Evolutionary conservation across 192 early-diverging fungal species (phyloP).

Genomic region (Umbelopsis ramanniana): DNA sequence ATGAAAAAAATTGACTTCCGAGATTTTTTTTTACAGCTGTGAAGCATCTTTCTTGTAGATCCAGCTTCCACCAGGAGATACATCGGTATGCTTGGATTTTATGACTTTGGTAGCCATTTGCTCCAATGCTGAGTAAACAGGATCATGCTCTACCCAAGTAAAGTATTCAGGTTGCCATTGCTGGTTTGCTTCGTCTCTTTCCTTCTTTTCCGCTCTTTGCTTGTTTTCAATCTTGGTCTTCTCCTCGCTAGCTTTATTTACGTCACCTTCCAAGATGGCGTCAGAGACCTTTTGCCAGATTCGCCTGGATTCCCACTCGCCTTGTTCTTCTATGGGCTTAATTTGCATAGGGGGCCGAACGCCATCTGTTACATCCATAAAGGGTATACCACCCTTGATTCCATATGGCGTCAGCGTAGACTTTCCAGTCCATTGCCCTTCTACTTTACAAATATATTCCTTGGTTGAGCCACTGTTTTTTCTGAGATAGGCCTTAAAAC

Average conservation of each 20-base stretch:
- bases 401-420: slow-evolving; percentile 61
- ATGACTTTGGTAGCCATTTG: slow-evolving; percentile 31
- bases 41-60: slow-evolving; percentile 1
- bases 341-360: slow-evolving; percentile 60
- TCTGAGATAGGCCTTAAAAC: slow-evolving; percentile 62
- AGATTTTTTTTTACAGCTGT: not conserved
- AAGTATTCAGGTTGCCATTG: slow-evolving; percentile 36
- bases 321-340: slow-evolving; percentile 58
- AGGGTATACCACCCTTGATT: slow-evolving; percentile 50
- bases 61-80: not conserved
- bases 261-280: slow-evolving; percentile 67
- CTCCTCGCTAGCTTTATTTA: slow-evolving; percentile 61
- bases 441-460: slow-evolving; percentile 42
- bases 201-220: slow-evolving; percentile 60
- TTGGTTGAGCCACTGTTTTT: slow-evolving; percentile 34
- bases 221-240: slow-evolving; percentile 70
- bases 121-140: slow-evolving; percentile 25
- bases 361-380: slow-evolving; percentile 63
- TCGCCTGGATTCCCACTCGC: slow-evolving; percentile 64
- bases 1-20: not conserved
- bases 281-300: slow-evolving; percentile 73
- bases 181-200: slow-evolving; percentile 55
- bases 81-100: slow-evolving; percentile 11
- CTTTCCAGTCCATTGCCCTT: slow-evolving; percentile 70
- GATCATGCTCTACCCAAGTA: slow-evolving; percentile 34